Percentiles rank a stretch among this genome's conserved stretches.
Evolutionary conservation across 1,284 basidiomycete genomes (phyloP).

Genomic region (Sporisorium graminicola): DNA sequence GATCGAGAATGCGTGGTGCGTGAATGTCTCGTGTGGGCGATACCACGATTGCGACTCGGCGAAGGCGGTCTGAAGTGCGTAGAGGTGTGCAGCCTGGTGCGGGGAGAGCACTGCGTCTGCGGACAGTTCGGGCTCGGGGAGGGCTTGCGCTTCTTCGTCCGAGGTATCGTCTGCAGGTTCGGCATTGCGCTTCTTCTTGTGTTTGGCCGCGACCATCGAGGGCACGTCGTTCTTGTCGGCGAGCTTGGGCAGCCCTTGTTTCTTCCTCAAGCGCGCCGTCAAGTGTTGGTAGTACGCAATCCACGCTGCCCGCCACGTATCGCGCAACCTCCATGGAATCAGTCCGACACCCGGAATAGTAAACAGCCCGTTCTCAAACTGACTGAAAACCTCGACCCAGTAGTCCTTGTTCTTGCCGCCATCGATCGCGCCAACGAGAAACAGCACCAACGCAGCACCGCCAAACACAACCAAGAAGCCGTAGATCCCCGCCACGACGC

Average conservation of each 20-base stretch:
- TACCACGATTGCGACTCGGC: conserved; percentile 75
- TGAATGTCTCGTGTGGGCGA: conserved; percentile 83
- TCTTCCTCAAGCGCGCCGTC: conserved; percentile 36
- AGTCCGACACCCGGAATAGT: conserved; percentile 77
- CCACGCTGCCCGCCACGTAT: conserved; percentile 79
- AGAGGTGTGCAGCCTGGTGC: conserved; percentile 28
- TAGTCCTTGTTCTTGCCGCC: conserved; percentile 48
- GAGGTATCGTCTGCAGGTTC: not conserved
- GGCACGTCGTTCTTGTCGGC: conserved; percentile 47
- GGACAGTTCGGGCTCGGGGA: not conserved
- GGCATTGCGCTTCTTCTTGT: conserved; percentile 29
- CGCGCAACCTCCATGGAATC: conserved; percentile 80
- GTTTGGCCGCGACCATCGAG: conserved; percentile 73
- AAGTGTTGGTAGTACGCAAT: conserved; percentile 76
- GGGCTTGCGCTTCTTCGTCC: conserved; percentile 8
- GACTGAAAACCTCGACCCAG: conserved; percentile 82
- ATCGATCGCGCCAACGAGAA: conserved; percentile 44
- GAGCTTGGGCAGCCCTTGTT: conserved; percentile 36
- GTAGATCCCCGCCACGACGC: conserved; percentile 80
- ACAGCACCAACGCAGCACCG: conserved; percentile 50
- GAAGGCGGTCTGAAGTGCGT: conserved; percentile 36
- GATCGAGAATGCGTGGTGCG: conserved; percentile 81
- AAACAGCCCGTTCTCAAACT: conserved; percentile 83
- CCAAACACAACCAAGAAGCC: conserved; percentile 74
- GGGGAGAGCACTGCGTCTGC: conserved; percentile 33